Conservation (phyloP, 164 flowering plant species). For the Sextonia rubra region DNA sequence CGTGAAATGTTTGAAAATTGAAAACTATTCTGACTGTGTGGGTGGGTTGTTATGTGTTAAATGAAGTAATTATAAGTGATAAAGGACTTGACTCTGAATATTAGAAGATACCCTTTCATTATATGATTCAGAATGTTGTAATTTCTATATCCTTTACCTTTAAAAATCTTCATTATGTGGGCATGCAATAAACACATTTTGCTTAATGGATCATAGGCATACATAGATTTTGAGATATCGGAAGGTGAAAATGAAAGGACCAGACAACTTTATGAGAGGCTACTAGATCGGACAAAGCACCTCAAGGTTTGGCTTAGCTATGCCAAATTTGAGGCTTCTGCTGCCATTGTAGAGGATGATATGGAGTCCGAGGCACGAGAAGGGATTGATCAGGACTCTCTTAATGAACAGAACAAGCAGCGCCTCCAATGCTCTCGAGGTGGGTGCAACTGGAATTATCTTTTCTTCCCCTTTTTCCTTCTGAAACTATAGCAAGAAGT, state of each 20-base stretch:
- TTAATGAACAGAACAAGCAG: conserved; percentile 34
- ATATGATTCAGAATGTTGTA: neutral
- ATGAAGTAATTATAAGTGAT: neutral
- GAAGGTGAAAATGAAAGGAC: conserved; percentile 74
- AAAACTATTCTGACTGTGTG: neutral
- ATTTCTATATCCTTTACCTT: neutral
- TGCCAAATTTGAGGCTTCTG: conserved; percentile 82
- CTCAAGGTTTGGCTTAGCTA: conserved; percentile 93
- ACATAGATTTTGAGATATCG: conserved; percentile 87
- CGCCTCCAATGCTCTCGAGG: conserved; percentile 63
- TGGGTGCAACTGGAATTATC: conserved; percentile 20
- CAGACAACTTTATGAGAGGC: conserved; percentile 71
- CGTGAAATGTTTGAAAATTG: neutral
- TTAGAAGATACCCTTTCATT: neutral
- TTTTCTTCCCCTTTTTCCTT: conserved; percentile 2
- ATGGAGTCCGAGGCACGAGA: conserved; percentile 25
- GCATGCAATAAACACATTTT: neutral
- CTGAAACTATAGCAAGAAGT: neutral
- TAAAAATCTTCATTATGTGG: neutral
- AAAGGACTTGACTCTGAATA: no score
- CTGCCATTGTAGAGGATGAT: conserved; percentile 36
- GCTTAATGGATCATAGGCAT: conserved; percentile 50
- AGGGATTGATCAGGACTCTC: conserved; percentile 22
- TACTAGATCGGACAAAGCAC: conserved; percentile 86
- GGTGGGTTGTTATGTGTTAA: neutral